phyloP scores from a whole-genome alignment of 2,329 filamentous ascomycete genomes.

The Fusarium buxicola region DNA sequence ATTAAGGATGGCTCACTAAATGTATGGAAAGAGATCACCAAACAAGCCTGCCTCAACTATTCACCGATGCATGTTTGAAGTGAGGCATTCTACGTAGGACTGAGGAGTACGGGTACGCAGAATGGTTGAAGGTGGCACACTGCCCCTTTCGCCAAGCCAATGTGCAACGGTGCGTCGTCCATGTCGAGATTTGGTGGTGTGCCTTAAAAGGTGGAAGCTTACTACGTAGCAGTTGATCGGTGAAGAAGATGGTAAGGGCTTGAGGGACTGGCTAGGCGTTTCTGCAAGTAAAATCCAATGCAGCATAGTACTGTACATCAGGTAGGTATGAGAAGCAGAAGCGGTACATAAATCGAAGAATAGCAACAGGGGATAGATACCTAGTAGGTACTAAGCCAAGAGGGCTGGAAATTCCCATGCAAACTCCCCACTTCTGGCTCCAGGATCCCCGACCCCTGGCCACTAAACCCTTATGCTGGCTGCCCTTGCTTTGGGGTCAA shows the following conservation, averaged over 20 bases:
- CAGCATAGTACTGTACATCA: too few species aligned
- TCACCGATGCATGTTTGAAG: background rate
- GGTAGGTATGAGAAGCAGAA: slow-evolving; percentile 27
- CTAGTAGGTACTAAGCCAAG: slow-evolving; percentile 10
- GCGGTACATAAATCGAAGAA: slow-evolving; percentile 7
- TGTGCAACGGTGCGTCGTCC: slow-evolving; percentile 4
- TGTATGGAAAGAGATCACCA: too few species aligned
- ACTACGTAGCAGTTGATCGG: slow-evolving; percentile 22
- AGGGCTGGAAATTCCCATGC: slow-evolving; percentile 8
- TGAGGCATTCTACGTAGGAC: too few species aligned
- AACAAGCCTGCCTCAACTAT: too few species aligned
- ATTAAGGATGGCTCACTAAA: too few species aligned
- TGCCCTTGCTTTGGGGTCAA: slow-evolving; percentile 5
- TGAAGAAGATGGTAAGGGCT: slow-evolving; percentile 27
- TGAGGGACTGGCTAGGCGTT: slow-evolving; percentile 13
- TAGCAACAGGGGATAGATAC: slow-evolving; percentile 2
- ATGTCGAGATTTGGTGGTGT: slow-evolving; percentile 14
- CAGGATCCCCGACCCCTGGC: slow-evolving; percentile 25
- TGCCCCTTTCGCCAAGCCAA: slow-evolving; percentile 7
- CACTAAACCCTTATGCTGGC: slow-evolving; percentile 3
- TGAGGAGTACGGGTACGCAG: too few species aligned
- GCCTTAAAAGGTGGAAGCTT: slow-evolving; percentile 14
- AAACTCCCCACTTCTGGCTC: slow-evolving; percentile 27
- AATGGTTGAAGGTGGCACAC: background rate
- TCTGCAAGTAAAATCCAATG: slow-evolving; percentile 41